These are phyloP conservation scores for Yueomyces sp. DNA, from an alignment of 1,139 yeast species.

Conservation along the genomic window DNA sequence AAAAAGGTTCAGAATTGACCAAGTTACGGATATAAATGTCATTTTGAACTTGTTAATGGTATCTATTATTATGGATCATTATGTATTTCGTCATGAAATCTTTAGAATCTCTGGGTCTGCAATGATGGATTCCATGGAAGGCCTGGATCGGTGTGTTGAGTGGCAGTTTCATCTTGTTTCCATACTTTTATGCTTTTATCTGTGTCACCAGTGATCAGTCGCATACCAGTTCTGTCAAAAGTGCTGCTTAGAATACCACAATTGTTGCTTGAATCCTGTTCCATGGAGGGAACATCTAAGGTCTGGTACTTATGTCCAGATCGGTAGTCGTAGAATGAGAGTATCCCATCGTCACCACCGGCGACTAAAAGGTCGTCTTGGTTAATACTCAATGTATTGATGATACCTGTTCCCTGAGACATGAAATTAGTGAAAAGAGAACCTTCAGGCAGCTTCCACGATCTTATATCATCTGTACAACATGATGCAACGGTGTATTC, in stretches of 20 bases:
- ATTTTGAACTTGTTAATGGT: too few relatives aligned
- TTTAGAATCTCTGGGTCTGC: conserved; percentile 17
- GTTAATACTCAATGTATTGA: conserved; percentile 59
- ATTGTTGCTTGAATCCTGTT: conserved; percentile 27
- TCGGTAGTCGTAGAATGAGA: conserved; percentile 70
- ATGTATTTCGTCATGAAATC: too few relatives aligned
- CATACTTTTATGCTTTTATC: conserved; percentile 85
- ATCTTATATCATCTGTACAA: conserved; percentile 66
- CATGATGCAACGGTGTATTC: conserved; percentile 75
- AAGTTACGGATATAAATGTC: too few relatives aligned
- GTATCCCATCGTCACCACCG: conserved; percentile 75
- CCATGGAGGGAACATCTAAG: conserved; percentile 29
- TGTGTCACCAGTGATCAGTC: conserved; percentile 77
- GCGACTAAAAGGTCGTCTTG: conserved; percentile 60
- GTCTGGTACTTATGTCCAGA: conserved; percentile 58
- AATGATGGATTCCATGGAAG: conserved; percentile 33
- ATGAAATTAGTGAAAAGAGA: conserved; percentile 44
- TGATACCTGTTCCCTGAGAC: conserved; percentile 38
- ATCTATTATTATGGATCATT: too few relatives aligned
- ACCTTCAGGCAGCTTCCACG: conserved; percentile 79
- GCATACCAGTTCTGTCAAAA: conserved; percentile 70
- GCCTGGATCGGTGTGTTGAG: conserved; percentile 35
- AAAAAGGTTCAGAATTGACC: too few relatives aligned
- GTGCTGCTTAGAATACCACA: conserved; percentile 58
- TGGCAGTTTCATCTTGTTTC: conserved; percentile 44